These are phyloP conservation scores for Phytophthora lateralis DNA, from an alignment of 352 stramenopile species.

Conservation along the genomic window DNA sequence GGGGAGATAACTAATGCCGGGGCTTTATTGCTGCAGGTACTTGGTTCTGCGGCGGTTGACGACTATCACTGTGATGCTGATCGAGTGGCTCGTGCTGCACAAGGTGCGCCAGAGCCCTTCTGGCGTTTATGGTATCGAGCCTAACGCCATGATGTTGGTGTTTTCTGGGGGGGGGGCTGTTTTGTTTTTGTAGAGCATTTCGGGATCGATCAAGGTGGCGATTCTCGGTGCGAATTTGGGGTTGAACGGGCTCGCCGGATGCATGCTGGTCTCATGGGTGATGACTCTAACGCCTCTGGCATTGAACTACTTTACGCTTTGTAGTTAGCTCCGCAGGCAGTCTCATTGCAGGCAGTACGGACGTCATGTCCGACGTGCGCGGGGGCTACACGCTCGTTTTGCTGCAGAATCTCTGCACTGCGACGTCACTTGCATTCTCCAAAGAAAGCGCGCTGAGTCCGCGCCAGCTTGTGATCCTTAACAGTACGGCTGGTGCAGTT, in stretches of 20 bases:
- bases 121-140: neutral
- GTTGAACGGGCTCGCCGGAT: neutral
- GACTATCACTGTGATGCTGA: conserved; percentile 78
- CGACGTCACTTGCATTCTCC: conserved; percentile 62
- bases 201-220: conserved; percentile 56
- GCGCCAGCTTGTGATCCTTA: conserved; percentile 59
- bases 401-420: conserved; percentile 73
- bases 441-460: conserved; percentile 66
- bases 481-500: conserved; percentile 50
- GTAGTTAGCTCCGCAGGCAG: conserved; percentile 69
- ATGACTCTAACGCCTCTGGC: conserved; percentile 6
- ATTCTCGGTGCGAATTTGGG: conserved; percentile 48
- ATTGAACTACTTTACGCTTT: conserved; percentile 4
- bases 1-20: neutral
- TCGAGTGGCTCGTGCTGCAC: conserved; percentile 75
- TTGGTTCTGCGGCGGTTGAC: conserved; percentile 71
- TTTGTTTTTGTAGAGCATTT: conserved; percentile 37
- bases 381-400: conserved; percentile 67
- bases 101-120: conserved; percentile 36
- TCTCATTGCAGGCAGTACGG: conserved; percentile 59
- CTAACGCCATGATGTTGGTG: neutral
- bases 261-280: neutral
- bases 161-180: too few species aligned
- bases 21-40: conserved; percentile 37
- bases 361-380: conserved; percentile 45